Percentiles rank a stretch among this genome's conserved stretches.
phyloP scores from a whole-genome alignment of 805 yeast species.

The Millerago galiae region DNA sequence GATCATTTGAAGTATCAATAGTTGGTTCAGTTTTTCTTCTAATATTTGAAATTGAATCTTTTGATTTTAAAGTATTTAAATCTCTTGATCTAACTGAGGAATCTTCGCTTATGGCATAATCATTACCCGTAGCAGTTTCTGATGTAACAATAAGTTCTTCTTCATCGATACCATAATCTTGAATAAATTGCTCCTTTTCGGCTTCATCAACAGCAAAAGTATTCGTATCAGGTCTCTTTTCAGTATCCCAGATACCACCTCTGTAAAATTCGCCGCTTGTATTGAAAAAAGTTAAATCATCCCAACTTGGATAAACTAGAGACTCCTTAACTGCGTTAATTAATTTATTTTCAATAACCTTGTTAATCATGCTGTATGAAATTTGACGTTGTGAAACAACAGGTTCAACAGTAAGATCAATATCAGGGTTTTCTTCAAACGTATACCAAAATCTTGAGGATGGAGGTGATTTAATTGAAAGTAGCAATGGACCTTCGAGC shows the following conservation, averaged over 20 bases:
- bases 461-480: constrained; percentile 83
- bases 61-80: constrained; percentile 1
- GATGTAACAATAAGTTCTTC: constrained; percentile 4
- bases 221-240: constrained; percentile 15
- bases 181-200: constrained; percentile 5
- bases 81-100: constrained; percentile 13
- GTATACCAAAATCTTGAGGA: constrained; percentile 88
- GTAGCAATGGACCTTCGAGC: constrained; percentile 65
- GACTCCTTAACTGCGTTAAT: constrained; percentile 75
- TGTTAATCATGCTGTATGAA: constrained; percentile 72
- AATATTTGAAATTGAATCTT: constrained; percentile 5
- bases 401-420: constrained; percentile 79
- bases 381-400: constrained; percentile 81
- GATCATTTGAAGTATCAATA: constrained; percentile 22
- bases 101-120: constrained; percentile 8
- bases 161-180: constrained; percentile 6
- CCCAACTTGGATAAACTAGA: constrained; percentile 83
- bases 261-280: constrained; percentile 66
- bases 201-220: constrained; percentile 5
- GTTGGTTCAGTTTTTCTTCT: constrained; percentile 20
- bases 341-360: constrained; percentile 69
- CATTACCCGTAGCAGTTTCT: constrained; percentile 3
- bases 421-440: constrained; percentile 69
- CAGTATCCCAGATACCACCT: constrained; percentile 88
- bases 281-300: constrained; percentile 68